Evolutionary conservation across 495 filamentous ascomycete genomes (phyloP).

Genomic region (Schizothecium vesticola): DNA sequence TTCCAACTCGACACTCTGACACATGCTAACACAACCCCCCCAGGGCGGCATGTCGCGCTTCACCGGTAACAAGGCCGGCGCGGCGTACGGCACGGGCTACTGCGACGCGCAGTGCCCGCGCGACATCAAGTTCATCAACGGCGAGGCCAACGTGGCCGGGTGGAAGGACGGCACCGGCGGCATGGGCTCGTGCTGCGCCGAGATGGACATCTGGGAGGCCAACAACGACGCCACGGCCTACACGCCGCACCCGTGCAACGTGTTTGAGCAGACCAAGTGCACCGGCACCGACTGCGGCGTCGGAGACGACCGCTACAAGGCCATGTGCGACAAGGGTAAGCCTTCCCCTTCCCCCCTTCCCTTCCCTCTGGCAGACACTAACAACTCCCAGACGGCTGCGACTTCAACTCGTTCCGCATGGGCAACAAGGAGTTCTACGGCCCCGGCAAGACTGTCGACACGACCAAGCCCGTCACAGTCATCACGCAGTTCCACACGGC

Average conservation of each 20-base stretch:
- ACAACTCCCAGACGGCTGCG: slow-evolving; percentile 52
- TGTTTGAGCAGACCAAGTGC: slow-evolving; percentile 49
- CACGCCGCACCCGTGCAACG: slow-evolving; percentile 57
- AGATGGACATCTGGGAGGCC: slow-evolving; percentile 69
- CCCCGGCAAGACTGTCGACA: slow-evolving; percentile 50
- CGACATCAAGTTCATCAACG: slow-evolving; percentile 67
- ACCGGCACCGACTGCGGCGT: slow-evolving; percentile 33
- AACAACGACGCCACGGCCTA: slow-evolving; percentile 55
- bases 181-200: slow-evolving; percentile 60
- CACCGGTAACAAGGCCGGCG: slow-evolving; percentile 57
- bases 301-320: slow-evolving; percentile 29
- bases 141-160: slow-evolving; percentile 27
- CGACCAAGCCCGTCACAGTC: slow-evolving; percentile 57
- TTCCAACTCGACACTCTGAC: too few species aligned
- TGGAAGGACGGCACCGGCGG: slow-evolving; percentile 42
- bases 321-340: slow-evolving; percentile 34
- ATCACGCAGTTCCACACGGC: slow-evolving; percentile 65
- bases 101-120: slow-evolving; percentile 64
- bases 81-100: slow-evolving; percentile 67
- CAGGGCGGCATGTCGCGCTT: slow-evolving; percentile 49
- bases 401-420: slow-evolving; percentile 64
- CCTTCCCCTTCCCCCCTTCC: neutral
- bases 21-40: neutral
- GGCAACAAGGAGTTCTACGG: slow-evolving; percentile 57
- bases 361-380: neutral